A percentile compares a stretch with the other conserved stretches of the same genome.
Evolutionary conservation across 805 yeast species (phyloP).

Genomic region (Priceomyces haplophilus): DNA sequence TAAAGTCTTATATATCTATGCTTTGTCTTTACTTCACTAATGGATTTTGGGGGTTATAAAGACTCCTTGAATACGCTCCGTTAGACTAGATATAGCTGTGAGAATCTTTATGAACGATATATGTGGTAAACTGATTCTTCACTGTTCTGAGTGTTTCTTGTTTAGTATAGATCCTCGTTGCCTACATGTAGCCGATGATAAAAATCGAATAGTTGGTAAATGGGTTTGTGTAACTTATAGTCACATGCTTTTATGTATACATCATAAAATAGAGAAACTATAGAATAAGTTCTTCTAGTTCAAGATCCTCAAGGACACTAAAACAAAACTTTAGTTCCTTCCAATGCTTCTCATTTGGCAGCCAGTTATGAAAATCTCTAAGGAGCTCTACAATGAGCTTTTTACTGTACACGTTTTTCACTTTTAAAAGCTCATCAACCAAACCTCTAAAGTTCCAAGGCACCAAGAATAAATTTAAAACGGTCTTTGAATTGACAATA

Average conservation of each 20-base stretch:
- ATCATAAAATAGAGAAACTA: neutral
- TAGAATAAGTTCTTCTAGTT: constrained; percentile 23
- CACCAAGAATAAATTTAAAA: constrained; percentile 10
- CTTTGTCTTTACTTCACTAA: neutral
- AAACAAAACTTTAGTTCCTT: constrained; percentile 31
- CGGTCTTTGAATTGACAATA: neutral
- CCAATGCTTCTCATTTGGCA: constrained; percentile 27
- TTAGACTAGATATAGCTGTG: neutral
- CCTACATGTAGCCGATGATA: constrained; percentile 1
- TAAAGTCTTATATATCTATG: neutral
- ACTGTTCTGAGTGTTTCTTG: neutral
- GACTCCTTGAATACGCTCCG: neutral
- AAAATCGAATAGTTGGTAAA: neutral
- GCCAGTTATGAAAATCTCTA: constrained; percentile 27
- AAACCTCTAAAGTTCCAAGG: constrained; percentile 42
- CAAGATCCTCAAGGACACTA: constrained; percentile 31
- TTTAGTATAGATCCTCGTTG: neutral
- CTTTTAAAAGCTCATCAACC: constrained; percentile 29
- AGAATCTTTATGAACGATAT: neutral
- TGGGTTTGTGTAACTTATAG: constrained; percentile 1
- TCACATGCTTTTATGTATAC: constrained; percentile 4
- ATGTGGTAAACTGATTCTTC: neutral
- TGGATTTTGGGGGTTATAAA: neutral
- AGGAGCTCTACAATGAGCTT: constrained; percentile 23
- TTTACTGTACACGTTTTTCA: constrained; percentile 28